These are phyloP conservation scores for Candida loeiensis DNA, from an alignment of 805 yeast genomes.

Conservation along the genomic window DNA sequence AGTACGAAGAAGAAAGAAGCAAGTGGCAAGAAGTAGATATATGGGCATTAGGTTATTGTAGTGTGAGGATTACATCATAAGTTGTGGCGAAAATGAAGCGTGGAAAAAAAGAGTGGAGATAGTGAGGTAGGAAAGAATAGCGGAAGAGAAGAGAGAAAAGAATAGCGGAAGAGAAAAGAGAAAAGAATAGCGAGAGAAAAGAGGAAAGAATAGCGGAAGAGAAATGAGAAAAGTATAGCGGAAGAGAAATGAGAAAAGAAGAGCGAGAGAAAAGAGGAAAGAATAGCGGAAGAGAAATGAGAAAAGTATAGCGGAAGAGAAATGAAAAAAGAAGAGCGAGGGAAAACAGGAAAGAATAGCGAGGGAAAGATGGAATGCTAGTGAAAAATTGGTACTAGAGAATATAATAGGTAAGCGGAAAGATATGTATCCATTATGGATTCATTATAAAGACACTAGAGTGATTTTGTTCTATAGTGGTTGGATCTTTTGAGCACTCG, in stretches of 20 bases:
- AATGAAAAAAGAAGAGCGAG: background rate
- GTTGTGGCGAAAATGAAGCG: too few relatives aligned
- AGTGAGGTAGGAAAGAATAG: background rate
- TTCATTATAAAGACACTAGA: too few relatives aligned
- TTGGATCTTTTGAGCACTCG: too few relatives aligned
- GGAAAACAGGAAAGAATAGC: background rate
- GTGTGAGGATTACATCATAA: too few relatives aligned
- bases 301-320: background rate
- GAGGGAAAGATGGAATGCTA: too few relatives aligned
- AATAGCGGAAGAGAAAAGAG: background rate
- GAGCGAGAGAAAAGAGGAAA: background rate
- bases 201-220: background rate
- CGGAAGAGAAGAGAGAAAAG: background rate
- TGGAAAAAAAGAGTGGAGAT: background rate
- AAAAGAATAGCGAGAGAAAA: background rate
- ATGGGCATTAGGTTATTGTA: too few relatives aligned
- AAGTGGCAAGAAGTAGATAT: too few relatives aligned
- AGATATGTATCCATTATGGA: too few relatives aligned
- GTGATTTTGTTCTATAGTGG: too few relatives aligned
- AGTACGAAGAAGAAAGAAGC: too few relatives aligned
- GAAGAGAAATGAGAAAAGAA: background rate
- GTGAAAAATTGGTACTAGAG: too few relatives aligned
- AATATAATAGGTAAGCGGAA: too few relatives aligned
- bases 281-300: background rate
- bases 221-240: background rate